Evolutionary conservation across 495 filamentous ascomycete species (phyloP).

Genomic region (Penicillium crystallinum): DNA sequence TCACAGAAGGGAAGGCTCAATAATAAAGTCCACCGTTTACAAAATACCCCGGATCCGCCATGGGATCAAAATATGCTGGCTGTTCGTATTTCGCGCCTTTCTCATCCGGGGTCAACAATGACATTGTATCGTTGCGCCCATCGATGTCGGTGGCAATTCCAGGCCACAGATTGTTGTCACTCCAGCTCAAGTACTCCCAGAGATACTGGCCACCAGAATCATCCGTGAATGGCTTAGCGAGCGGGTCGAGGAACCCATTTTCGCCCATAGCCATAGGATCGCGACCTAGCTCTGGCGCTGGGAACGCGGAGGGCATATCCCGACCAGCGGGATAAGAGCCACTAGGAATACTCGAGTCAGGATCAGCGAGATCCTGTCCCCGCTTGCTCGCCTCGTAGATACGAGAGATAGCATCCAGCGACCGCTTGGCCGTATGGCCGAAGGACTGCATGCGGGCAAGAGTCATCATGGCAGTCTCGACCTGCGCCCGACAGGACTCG

Average conservation of each 20-base stretch:
- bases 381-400: constrained; percentile 61
- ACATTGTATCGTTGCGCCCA: constrained; percentile 17
- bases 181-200: constrained; percentile 44
- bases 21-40: constrained; percentile 23
- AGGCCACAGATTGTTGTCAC: constrained; percentile 35
- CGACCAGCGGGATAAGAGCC: constrained; percentile 19
- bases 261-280: constrained; percentile 18
- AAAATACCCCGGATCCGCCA: constrained; percentile 26
- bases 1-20: constrained; percentile 1
- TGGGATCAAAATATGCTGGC: constrained; percentile 24
- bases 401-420: constrained; percentile 60
- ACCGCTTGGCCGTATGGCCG: constrained; percentile 65
- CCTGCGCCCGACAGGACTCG: constrained; percentile 45
- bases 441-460: constrained; percentile 66
- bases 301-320: constrained; percentile 12
- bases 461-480: constrained; percentile 62
- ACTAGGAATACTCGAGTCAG: not conserved
- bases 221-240: constrained; percentile 27
- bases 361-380: constrained; percentile 13
- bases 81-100: constrained; percentile 27
- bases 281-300: constrained; percentile 19
- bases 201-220: constrained; percentile 35
- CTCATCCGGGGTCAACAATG: constrained; percentile 27
- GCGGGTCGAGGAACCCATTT: constrained; percentile 23
- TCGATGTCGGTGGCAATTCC: constrained; percentile 28